Evolutionary conservation across 371 early-diverging fungal species (phyloP).

Genomic region (Mortierella sp.): DNA sequence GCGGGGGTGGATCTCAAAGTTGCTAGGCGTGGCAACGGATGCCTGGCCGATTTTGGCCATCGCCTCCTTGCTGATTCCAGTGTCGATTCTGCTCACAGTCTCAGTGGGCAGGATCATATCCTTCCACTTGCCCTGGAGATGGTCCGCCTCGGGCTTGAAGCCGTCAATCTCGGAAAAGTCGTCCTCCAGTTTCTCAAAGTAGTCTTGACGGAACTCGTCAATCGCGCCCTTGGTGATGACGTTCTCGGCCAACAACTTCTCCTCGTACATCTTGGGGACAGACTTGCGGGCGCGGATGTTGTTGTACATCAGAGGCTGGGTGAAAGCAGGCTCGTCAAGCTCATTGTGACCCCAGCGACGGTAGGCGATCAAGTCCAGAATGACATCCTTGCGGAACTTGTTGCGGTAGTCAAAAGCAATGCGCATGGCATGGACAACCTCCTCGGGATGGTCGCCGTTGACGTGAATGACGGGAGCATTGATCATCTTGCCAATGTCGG

Average conservation of each 20-base stretch:
- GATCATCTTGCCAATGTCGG: slow-evolving; percentile 96
- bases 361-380: slow-evolving; percentile 94
- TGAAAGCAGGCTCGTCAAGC: slow-evolving; percentile 97
- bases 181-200: slow-evolving; percentile 71
- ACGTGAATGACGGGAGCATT: slow-evolving; percentile 97
- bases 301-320: slow-evolving; percentile 97
- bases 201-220: slow-evolving; percentile 67
- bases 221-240: slow-evolving; percentile 61
- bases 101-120: slow-evolving; percentile 70
- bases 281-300: slow-evolving; percentile 87
- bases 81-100: slow-evolving; percentile 65
- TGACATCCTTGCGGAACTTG: slow-evolving; percentile 92
- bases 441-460: slow-evolving; percentile 96
- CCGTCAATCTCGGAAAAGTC: slow-evolving; percentile 70
- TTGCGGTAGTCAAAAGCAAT: slow-evolving; percentile 93
- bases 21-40: slow-evolving; percentile 79
- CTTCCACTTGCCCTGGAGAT: slow-evolving; percentile 81
- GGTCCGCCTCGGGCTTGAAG: slow-evolving; percentile 72
- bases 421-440: slow-evolving; percentile 87
- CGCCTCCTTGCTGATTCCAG: slow-evolving; percentile 66
- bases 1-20: slow-evolving; percentile 86
- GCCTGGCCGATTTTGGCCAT: slow-evolving; percentile 79
- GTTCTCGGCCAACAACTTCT: slow-evolving; percentile 67
- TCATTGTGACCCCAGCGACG: slow-evolving; percentile 98
- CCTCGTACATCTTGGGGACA: slow-evolving; percentile 88